These are phyloP conservation scores for Salvia sclarea DNA, from an alignment of 305 asterid genomes.

Conservation along the genomic window DNA sequence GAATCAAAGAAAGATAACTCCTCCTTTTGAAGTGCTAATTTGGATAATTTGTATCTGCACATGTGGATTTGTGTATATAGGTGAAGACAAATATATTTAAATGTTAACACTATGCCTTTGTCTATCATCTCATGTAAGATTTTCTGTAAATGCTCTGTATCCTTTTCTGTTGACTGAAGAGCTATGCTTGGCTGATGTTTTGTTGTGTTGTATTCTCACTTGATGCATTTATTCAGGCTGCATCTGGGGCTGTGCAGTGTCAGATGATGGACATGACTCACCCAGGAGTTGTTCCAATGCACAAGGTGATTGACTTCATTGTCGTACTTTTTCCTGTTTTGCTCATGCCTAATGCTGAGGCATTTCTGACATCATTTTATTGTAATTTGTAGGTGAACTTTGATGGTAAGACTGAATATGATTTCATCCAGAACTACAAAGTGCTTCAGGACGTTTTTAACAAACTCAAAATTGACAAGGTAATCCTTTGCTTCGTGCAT, in stretches of 20 bases:
- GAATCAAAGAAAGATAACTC: neutral
- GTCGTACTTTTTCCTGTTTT: neutral
- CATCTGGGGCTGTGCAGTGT: constrained; percentile 94
- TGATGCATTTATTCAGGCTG: constrained; percentile 53
- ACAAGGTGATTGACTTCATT: constrained; percentile 56
- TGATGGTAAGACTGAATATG: constrained; percentile 85
- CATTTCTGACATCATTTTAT: constrained; percentile 32
- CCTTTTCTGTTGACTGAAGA: constrained; percentile 14
- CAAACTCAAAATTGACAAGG: constrained; percentile 88
- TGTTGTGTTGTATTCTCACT: constrained; percentile 15
- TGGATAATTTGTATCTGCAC: neutral
- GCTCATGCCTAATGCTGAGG: constrained; percentile 15
- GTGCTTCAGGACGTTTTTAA: constrained; percentile 87
- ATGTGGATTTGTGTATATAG: neutral
- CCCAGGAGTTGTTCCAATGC: constrained; percentile 95
- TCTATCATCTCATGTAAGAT: constrained; percentile 18
- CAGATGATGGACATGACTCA: constrained; percentile 92
- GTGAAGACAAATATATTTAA: neutral
- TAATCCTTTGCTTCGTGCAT: constrained; percentile 26
- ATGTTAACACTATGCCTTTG: neutral
- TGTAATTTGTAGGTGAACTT: constrained; percentile 76
- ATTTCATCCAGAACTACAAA: constrained; percentile 89
- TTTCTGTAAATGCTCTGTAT: neutral
- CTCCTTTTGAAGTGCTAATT: neutral
- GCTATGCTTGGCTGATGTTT: neutral